phyloP scores from a whole-genome alignment of 768 basidiomycete genomes.

The Trametes meyenii region DNA sequence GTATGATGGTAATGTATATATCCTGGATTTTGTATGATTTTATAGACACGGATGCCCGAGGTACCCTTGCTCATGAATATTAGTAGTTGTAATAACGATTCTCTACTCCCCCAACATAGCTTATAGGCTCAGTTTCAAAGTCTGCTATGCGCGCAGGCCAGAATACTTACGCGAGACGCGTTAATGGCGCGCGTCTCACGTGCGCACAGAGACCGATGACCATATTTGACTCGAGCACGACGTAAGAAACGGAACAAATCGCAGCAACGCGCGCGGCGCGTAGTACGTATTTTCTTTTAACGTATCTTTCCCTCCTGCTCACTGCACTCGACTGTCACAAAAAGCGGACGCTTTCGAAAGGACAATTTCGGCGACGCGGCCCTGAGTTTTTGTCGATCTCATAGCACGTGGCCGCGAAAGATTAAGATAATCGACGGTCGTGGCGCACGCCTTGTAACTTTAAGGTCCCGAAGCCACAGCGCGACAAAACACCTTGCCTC shows the following conservation, averaged over 20 bases:
- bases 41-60: background rate
- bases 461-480: background rate
- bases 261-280: too few relatives aligned
- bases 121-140: too few relatives aligned
- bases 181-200: conserved; percentile 18
- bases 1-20: conserved; percentile 55
- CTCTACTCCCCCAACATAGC: too few relatives aligned
- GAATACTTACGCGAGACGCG: conserved; percentile 1
- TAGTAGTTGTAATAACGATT: too few relatives aligned
- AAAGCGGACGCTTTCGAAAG: background rate
- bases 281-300: background rate
- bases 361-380: background rate
- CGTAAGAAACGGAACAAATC: background rate
- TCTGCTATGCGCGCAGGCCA: background rate
- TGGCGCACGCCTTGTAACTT: conserved; percentile 12
- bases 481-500: background rate
- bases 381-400: conserved; percentile 19
- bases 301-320: background rate
- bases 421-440: conserved; percentile 28
- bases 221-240: conserved; percentile 17
- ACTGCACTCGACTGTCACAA: background rate
- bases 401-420: conserved; percentile 27
- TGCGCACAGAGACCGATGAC: conserved; percentile 15
- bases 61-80: background rate
- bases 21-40: conserved; percentile 42